phyloP scores from a whole-genome alignment of 2,329 filamentous ascomycete genomes.

The Calycina herbarum region DNA sequence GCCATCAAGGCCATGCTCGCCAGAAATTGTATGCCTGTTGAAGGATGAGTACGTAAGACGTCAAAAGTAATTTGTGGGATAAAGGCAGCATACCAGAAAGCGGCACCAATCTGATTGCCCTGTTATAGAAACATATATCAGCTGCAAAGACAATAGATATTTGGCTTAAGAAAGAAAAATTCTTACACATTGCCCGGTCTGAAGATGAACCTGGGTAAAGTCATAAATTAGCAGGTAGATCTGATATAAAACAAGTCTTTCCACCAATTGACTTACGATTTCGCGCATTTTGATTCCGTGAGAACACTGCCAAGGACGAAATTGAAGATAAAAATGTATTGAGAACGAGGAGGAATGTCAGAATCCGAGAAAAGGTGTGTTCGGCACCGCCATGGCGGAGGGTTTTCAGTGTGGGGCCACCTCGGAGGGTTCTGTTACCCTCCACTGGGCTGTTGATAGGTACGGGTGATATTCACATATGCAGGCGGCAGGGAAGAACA shows the following conservation, averaged over 20 bases:
- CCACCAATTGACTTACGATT: conserved; percentile 59
- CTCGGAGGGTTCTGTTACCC: too few relatives aligned
- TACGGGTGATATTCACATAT: too few relatives aligned
- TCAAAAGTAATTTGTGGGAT: conserved; percentile 15
- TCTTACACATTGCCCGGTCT: conserved; percentile 99
- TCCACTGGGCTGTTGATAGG: too few relatives aligned
- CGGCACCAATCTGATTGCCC: conserved; percentile 99
- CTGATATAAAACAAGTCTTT: conserved; percentile 35
- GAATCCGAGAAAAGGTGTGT: too few relatives aligned
- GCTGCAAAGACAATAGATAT: conserved; percentile 3
- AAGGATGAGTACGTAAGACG: conserved; percentile 19
- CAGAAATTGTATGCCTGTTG: conserved; percentile 74
- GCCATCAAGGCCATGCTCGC: conserved; percentile 95
- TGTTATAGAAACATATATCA: conserved; percentile 43
- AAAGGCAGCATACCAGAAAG: conserved; percentile 76
- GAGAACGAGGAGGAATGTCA: too few relatives aligned
- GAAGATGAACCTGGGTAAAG: conserved; percentile 85
- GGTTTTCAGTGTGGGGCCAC: too few relatives aligned
- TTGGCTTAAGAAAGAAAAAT: conserved; percentile 8
- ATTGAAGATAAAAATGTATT: too few relatives aligned
- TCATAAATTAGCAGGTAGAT: conserved; percentile 54
- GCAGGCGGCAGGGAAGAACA: too few relatives aligned
- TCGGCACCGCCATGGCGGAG: too few relatives aligned
- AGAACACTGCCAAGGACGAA: too few relatives aligned
- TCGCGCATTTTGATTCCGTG: conserved; percentile 63